Evolutionary conservation across 441 rosid species (phyloP).

Genomic region (Brassica hybrid): DNA sequence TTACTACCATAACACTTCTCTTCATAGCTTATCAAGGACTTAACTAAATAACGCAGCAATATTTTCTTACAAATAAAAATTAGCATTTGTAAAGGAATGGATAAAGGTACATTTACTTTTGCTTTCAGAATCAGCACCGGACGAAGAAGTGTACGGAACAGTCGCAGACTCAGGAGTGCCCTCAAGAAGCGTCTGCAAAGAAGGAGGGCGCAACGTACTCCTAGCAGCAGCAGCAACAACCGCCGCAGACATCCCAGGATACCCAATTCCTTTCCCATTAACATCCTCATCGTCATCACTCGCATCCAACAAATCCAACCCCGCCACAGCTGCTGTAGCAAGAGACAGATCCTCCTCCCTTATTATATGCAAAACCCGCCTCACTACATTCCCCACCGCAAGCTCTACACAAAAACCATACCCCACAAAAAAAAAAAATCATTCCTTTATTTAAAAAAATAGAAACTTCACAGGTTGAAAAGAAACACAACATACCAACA

Average conservation of each 20-base stretch:
- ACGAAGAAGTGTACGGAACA: constrained; percentile 70
- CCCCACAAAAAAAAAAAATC: neutral
- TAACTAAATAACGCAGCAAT: neutral
- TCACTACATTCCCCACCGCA: constrained; percentile 95
- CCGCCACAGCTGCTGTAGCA: constrained; percentile 74
- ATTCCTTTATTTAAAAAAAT: neutral
- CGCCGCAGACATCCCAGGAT: constrained; percentile 77
- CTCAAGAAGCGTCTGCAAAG: constrained; percentile 93
- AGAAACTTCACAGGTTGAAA: neutral
- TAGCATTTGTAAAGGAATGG: constrained; percentile 7
- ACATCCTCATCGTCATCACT: constrained; percentile 85
- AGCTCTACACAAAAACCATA: constrained; percentile 74
- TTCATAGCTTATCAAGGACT: constrained; percentile 12
- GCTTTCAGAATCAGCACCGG: constrained; percentile 98
- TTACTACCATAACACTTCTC: neutral
- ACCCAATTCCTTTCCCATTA: constrained; percentile 57
- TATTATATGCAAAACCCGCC: constrained; percentile 93
- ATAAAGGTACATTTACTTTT: constrained; percentile 75
- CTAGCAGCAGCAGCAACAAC: constrained; percentile 91
- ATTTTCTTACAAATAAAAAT: neutral
- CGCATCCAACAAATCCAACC: constrained; percentile 63
- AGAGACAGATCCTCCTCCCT: constrained; percentile 94
- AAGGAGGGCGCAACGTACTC: constrained; percentile 87
- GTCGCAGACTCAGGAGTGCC: constrained; percentile 73
- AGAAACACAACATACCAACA: constrained; percentile 64